These are phyloP conservation scores for Protostelium mycophagum DNA, from an alignment of 78 protist genomes.

Conservation along the genomic window DNA sequence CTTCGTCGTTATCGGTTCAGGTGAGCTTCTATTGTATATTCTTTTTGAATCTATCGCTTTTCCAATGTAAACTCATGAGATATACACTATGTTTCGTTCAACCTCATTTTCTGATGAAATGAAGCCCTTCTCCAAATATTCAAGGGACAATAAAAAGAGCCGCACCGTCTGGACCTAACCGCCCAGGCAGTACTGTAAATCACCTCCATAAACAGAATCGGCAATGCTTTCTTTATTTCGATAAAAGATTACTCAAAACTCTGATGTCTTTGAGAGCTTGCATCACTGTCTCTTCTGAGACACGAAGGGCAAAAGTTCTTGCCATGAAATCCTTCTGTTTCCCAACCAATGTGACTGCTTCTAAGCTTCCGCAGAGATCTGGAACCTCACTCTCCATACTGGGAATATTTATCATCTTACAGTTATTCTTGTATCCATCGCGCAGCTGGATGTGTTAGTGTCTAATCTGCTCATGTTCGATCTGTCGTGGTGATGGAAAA, in stretches of 20 bases:
- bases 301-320: background rate
- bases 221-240: too few relatives aligned
- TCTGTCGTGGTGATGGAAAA: too few relatives aligned
- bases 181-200: too few relatives aligned
- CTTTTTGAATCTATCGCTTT: too few relatives aligned
- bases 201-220: too few relatives aligned
- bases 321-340: background rate
- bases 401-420: background rate
- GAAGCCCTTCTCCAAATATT: background rate
- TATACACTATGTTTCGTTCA: background rate
- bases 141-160: background rate
- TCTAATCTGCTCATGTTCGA: background rate
- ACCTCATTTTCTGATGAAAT: background rate
- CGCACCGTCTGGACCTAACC: too few relatives aligned
- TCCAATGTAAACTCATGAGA: too few relatives aligned
- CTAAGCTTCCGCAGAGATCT: background rate
- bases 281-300: background rate
- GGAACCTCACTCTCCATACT: background rate
- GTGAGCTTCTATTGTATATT: too few relatives aligned
- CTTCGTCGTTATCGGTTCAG: background rate
- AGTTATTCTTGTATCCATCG: background rate
- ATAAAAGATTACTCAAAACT: too few relatives aligned
- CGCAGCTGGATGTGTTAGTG: background rate
- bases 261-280: background rate
- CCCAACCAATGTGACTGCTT: background rate